Percentiles rank a stretch among this genome's conserved stretches.
Evolutionary conservation across 441 rosid genomes (phyloP).

Genomic region (Pelargonium exstipulatum): DNA sequence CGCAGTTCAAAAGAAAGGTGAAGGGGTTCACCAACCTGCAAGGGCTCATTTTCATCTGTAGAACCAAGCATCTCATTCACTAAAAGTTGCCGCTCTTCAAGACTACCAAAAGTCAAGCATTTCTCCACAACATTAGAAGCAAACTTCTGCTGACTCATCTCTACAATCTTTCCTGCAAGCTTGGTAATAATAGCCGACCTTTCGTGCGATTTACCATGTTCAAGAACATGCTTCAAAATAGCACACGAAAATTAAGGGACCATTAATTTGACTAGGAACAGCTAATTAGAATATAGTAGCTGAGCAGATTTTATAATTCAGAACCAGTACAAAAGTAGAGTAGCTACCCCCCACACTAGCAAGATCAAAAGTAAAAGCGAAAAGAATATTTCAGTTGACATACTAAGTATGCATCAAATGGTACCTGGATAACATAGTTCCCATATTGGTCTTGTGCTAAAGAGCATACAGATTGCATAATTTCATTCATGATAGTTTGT

Average conservation of each 20-base stretch:
- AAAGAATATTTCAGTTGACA: background rate
- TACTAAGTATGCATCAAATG: background rate
- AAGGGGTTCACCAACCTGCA: constrained; percentile 51
- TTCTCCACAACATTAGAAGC: constrained; percentile 91
- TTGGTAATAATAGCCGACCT: constrained; percentile 71
- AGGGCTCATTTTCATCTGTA: constrained; percentile 88
- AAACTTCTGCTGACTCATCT: constrained; percentile 93
- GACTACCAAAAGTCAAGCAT: constrained; percentile 75
- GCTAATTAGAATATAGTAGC: background rate
- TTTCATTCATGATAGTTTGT: constrained; percentile 78
- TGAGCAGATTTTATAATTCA: background rate
- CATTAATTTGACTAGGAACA: constrained; percentile 10
- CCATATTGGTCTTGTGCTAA: constrained; percentile 90
- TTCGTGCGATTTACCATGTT: constrained; percentile 80
- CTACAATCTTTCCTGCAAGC: constrained; percentile 80
- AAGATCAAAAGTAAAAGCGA: background rate
- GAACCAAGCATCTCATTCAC: constrained; percentile 87
- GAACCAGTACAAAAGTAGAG: background rate
- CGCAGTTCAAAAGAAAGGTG: background rate
- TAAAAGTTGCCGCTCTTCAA: constrained; percentile 56
- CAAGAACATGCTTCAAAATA: constrained; percentile 64
- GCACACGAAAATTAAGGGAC: constrained; percentile 10
- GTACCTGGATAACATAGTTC: constrained; percentile 85
- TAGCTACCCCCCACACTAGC: background rate
- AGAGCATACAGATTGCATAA: constrained; percentile 65